Conservation (phyloP, 805 yeast species). For the Hanseniaspora nectarophila region DNA sequence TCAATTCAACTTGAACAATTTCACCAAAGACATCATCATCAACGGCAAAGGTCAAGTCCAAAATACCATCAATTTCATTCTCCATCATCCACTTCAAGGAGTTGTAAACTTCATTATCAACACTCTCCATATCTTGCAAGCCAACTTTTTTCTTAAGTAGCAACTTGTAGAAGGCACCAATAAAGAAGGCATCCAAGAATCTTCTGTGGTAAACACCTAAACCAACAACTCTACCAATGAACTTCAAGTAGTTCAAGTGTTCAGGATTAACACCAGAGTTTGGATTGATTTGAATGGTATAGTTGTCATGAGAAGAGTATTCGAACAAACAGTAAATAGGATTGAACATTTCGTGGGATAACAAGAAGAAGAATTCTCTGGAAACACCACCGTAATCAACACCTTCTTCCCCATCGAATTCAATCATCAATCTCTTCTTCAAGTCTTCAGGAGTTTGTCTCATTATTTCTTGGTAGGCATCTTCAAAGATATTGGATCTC, state of each 20-base stretch:
- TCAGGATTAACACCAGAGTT: conserved; percentile 95
- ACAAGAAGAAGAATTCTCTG: conserved; percentile 89
- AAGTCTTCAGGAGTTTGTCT: conserved; percentile 97
- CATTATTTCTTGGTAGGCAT: conserved; percentile 96
- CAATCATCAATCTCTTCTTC: conserved; percentile 94
- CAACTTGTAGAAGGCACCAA: conserved; percentile 96
- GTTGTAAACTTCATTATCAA: conserved; percentile 91
- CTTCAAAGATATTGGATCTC: conserved; percentile 92
- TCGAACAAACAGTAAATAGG: conserved; percentile 96
- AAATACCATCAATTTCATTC: conserved; percentile 77
- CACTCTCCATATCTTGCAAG: conserved; percentile 95
- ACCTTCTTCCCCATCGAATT: conserved; percentile 98
- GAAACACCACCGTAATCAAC: conserved; percentile 99
- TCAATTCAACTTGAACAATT: conserved; percentile 76
- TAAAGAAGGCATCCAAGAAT: conserved; percentile 94
- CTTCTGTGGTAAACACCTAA: conserved; percentile 96
- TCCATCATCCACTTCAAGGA: conserved; percentile 93
- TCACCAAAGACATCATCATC: conserved; percentile 94
- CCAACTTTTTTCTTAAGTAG: conserved; percentile 90
- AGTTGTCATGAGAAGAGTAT: conserved; percentile 95
- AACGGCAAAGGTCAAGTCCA: conserved; percentile 79
- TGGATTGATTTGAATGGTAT: conserved; percentile 94
- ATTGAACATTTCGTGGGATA: conserved; percentile 97
- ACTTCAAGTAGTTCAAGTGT: conserved; percentile 93
- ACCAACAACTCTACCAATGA: conserved; percentile 96